phyloP scores from a whole-genome alignment of 73 alveolate genomes.

The Blepharisma stoltei region DNA sequence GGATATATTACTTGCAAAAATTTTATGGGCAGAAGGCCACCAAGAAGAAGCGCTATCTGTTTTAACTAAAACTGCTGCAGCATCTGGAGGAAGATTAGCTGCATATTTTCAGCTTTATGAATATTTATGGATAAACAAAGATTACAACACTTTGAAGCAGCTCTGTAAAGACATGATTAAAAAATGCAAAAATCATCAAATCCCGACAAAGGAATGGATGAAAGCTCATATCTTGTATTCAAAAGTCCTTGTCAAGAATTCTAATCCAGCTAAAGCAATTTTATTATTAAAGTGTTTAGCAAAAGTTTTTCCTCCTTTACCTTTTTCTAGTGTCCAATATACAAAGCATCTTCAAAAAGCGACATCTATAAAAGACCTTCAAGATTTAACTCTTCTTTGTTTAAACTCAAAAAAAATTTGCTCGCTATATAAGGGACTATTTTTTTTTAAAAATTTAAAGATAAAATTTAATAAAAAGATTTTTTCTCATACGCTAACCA shows the following conservation, averaged over 20 bases:
- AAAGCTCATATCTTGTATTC: not conserved
- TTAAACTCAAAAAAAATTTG: no score
- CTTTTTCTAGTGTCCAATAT: slow-evolving; percentile 1
- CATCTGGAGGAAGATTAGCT: not conserved
- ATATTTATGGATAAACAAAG: not conserved
- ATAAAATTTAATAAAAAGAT: no score
- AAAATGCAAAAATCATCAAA: slow-evolving; percentile 20
- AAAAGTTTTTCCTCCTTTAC: slow-evolving; percentile 5
- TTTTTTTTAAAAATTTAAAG: no score
- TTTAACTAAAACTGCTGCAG: not conserved
- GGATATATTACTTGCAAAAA: not conserved
- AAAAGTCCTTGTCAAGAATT: not conserved
- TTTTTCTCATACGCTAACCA: no score
- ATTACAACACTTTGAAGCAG: not conserved
- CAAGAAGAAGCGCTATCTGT: not conserved
- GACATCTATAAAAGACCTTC: no score
- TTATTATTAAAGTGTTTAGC: not conserved
- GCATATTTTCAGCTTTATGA: slow-evolving; percentile 11
- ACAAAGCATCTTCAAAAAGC: slow-evolving; percentile 1
- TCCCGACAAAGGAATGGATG: slow-evolving; percentile 8
- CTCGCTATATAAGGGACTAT: no score
- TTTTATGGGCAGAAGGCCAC: not conserved
- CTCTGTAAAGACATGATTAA: not conserved
- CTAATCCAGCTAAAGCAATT: slow-evolving; percentile 13
- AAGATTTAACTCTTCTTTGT: no score